Evolutionary conservation across 2,329 filamentous ascomycete species (phyloP), one percentile per base, ranked within the genome.

Genomic region (Shiraia sp.): DNA sequence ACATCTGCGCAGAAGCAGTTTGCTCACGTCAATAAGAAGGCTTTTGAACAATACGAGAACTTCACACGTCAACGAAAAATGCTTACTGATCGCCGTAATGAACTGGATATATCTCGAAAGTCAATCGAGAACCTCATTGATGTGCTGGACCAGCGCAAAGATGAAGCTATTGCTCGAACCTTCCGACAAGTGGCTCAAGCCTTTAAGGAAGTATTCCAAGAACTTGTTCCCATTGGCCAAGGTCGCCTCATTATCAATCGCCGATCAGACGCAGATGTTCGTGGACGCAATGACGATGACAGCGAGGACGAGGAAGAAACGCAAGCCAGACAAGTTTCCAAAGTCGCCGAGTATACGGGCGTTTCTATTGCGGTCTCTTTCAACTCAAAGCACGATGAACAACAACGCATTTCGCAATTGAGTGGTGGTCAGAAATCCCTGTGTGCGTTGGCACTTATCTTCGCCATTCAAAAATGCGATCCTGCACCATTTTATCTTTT

Each of bases 401-500:
- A 99, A 71, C 93, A 99, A 69, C 88, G 90, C 49, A 97, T 99
- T 59, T 90, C 96, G 72, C 93, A 99, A 71, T 82, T 99, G 50
- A 95, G 88, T 58, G 93, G 93, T 76, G 93, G 93, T 23, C 93
- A 99, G 65, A 99, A 99, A 80, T 95, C 90, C 81, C 78, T 97
- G 49, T 97, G 92, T 70, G 93, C 93, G 8, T 82, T 99, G n/a
- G 95, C 93, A 31, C 82, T 99, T 36, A 95, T 99, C 56, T 99
- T 99, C 67, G 93, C 93, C n/a, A 95, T 99, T 56, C 93, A 99
- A 72, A 89, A 91, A 57, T 96, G 92, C 45, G 93, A 99, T 68
- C 93, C 92, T 8, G 95, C 92, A 31, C 93, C 93, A 1, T 97
- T 99, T 79, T 96, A 99, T 68, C 91, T 99, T 61, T 99, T 99